A percentile compares a stretch with the other conserved stretches of the same genome.
Evolutionary conservation across 441 rosid genomes (phyloP).

Genomic region (California macrophylla): DNA sequence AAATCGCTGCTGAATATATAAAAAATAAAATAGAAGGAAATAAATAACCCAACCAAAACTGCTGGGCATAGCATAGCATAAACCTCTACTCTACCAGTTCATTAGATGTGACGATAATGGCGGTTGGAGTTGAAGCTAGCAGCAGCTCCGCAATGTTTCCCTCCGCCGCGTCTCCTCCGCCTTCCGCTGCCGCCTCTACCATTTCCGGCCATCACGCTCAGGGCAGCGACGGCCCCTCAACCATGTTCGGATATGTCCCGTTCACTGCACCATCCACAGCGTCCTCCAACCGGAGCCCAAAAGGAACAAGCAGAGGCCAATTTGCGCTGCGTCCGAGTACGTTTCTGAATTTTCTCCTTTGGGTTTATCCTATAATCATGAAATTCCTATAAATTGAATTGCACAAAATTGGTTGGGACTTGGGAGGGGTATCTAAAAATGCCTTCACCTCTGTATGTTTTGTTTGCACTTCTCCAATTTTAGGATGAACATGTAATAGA

Average conservation of each 20-base stretch:
- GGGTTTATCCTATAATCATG: neutral
- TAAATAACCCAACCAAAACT: too few relatives aligned
- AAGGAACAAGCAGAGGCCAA: conserved; percentile 27
- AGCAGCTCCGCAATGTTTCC: neutral
- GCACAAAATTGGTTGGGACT: too few relatives aligned
- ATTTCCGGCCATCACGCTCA: too few relatives aligned
- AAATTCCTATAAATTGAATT: neutral
- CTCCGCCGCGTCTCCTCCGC: neutral
- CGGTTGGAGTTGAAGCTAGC: neutral
- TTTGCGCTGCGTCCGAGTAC: conserved; percentile 60
- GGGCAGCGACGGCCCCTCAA: too few relatives aligned
- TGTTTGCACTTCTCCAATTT: too few relatives aligned
- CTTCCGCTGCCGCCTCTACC: neutral
- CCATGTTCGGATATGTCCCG: conserved; percentile 29
- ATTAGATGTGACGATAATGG: neutral
- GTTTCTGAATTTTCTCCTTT: conserved; percentile 10
- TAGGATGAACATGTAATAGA: neutral
- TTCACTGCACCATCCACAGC: conserved; percentile 48
- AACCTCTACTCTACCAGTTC: neutral
- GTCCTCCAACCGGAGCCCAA: conserved; percentile 36
- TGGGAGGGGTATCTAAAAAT: too few relatives aligned
- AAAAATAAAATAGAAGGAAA: too few relatives aligned
- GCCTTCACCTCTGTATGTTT: too few relatives aligned
- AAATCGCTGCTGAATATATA: too few relatives aligned
- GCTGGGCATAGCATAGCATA: too few relatives aligned